A percentile compares a stretch with the other conserved stretches of the same genome.
phyloP scores from a whole-genome alignment of 305 asterid genomes.

The Euphrasia arctica region DNA sequence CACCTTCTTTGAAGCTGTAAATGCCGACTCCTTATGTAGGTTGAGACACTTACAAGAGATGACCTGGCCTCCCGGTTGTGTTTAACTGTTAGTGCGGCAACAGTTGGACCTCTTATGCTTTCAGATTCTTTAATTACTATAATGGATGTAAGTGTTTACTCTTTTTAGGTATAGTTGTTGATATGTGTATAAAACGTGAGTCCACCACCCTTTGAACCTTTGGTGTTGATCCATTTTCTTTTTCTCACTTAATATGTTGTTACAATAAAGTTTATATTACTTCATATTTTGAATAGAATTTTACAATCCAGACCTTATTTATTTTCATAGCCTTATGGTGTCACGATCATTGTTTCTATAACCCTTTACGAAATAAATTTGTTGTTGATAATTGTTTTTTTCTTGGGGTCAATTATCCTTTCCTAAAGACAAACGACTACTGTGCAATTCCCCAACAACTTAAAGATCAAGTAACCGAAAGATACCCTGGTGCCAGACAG shows the following conservation, averaged over 20 bases:
- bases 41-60: constrained; percentile 80
- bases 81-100: constrained; percentile 69
- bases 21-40: constrained; percentile 48
- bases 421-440: constrained; percentile 81
- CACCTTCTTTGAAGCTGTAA: neutral
- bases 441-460: constrained; percentile 81
- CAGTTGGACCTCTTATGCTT: constrained; percentile 80
- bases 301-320: no score
- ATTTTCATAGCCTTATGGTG: no score
- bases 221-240: no score
- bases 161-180: constrained; percentile 3
- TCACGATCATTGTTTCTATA: no score
- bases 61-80: constrained; percentile 94
- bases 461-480: constrained; percentile 82
- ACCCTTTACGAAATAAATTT: no score
- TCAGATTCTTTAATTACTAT: constrained; percentile 76
- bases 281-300: no score
- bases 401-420: constrained; percentile 22
- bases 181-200: neutral
- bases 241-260: no score
- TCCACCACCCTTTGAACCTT: neutral
- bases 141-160: constrained; percentile 77
- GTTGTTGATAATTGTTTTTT: constrained; percentile 25
- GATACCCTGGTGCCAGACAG: constrained; percentile 86
- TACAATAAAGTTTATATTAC: no score